Conservation (phyloP, 1,284 basidiomycete genomes). For the Coniferiporia weirii region DNA sequence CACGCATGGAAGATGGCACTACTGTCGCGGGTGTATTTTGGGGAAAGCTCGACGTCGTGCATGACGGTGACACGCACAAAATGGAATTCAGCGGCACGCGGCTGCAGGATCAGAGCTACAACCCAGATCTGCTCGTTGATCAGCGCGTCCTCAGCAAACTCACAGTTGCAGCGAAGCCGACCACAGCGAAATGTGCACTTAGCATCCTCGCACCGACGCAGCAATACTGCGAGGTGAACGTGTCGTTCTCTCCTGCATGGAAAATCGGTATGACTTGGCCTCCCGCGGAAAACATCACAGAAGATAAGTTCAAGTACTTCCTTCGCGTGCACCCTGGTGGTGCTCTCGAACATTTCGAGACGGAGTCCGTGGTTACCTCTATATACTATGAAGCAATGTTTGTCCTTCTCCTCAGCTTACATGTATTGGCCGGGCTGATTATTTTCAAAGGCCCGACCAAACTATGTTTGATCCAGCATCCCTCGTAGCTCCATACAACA, state of each 20-base stretch:
- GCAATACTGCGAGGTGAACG: conserved; percentile 72
- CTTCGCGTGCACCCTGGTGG: conserved; percentile 56
- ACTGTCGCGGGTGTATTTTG: conserved; percentile 76
- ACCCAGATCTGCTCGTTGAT: conserved; percentile 66
- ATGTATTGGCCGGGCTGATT: not conserved
- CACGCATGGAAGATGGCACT: conserved; percentile 80
- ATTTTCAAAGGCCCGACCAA: conserved; percentile 12
- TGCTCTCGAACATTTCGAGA: conserved; percentile 26
- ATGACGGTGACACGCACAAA: conserved; percentile 65
- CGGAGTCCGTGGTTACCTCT: conserved; percentile 25
- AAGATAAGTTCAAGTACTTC: conserved; percentile 75
- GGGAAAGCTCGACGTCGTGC: conserved; percentile 78
- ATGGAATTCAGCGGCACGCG: conserved; percentile 78
- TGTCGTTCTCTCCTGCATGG: conserved; percentile 66
- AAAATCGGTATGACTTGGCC: conserved; percentile 70
- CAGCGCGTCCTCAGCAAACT: conserved; percentile 68
- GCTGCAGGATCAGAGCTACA: conserved; percentile 53
- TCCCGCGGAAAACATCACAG: conserved; percentile 56
- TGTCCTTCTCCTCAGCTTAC: not conserved
- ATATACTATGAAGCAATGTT: conserved; percentile 28
- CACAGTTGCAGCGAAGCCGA: conserved; percentile 62
- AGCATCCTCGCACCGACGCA: conserved; percentile 62
- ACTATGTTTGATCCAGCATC: conserved; percentile 17
- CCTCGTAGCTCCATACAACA: conserved; percentile 63
- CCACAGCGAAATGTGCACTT: conserved; percentile 67